Conservation (phyloP, 1,284 basidiomycete genomes). For the Cronartium quercuum region DNA sequence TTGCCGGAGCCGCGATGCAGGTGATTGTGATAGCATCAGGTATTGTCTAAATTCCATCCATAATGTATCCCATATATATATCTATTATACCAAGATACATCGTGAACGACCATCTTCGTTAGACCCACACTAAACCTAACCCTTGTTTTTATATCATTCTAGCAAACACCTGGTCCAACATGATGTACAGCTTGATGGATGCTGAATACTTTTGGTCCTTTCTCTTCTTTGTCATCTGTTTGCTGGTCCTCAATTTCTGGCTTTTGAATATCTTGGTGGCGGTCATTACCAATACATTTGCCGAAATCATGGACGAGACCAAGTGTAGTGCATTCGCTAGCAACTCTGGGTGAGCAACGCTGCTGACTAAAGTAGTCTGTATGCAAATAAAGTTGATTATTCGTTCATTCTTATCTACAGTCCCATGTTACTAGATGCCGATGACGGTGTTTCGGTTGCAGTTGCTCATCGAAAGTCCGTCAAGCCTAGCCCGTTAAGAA, state of each 20-base stretch:
- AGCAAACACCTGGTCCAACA: slow-evolving; percentile 51
- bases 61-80: not conserved
- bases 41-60: slow-evolving; percentile 49
- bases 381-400: no score
- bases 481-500: slow-evolving; percentile 22
- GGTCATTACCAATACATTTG: slow-evolving; percentile 92
- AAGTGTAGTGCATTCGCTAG: slow-evolving; percentile 86
- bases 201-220: slow-evolving; percentile 82
- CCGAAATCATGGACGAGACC: slow-evolving; percentile 78
- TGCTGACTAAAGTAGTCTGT: not conserved
- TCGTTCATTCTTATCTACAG: no score
- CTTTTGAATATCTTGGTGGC: slow-evolving; percentile 90
- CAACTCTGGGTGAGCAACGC: slow-evolving; percentile 52
- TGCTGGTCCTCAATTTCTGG: slow-evolving; percentile 42
- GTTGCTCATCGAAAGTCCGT: not conserved
- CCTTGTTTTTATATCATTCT: slow-evolving; percentile 5
- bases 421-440: not conserved
- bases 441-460: not conserved
- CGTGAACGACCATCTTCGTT: no score
- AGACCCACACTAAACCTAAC: not conserved
- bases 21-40: slow-evolving; percentile 78
- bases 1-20: slow-evolving; percentile 74
- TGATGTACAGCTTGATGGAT: slow-evolving; percentile 89
- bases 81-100: not conserved
- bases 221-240: slow-evolving; percentile 76